Evolutionary conservation across 2,329 filamentous ascomycete genomes (phyloP), one percentile per base, ranked within the genome.

Genomic region (Pseudopyricularia cyperi): DNA sequence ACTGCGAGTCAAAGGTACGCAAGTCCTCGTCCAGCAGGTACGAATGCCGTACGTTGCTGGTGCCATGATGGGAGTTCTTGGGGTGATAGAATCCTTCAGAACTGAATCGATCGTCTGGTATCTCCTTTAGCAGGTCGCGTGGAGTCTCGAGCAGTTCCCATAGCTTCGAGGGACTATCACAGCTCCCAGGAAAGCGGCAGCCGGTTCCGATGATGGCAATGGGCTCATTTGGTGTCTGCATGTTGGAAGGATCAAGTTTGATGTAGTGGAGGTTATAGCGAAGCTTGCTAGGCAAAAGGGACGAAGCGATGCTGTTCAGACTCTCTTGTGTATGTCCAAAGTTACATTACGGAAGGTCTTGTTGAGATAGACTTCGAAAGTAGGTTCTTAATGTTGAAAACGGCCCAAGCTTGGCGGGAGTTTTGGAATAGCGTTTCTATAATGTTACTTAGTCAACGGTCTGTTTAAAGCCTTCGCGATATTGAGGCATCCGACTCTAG

Each of bases 121-220:
- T 56, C 34, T 61, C 53, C 3, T 54, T 57, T 59, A 59, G 62
- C 8, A 57, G 59, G 37, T 56, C 59, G 11, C 60, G 55, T 17
- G 58, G 55, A 3, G 58, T 56, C 39, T 55, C 60, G 17, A 65
- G 50, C 55, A 65, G 56, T 6, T 58, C 50, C 55, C 62, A 66
- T 32, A 66, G 62, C 32, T 65, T 58, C 33, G 58, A 60, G 4
- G 59, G 58, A 4, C 55, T 60, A 2, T 60, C 59, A 5, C 62
- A 58, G n/a, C 57, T 56, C 3, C 61, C 60, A 1, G 61, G 58
- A 30, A 63, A 55, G 19, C 63, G 60, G 55, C 60, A 63, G 17
- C 60, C 58, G 58, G 62, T 63, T 54, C 62, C 62, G n/a, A 65
- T 55, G 37, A 65, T 61, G 55, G 62, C 62, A 17, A 65, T 59